These are phyloP conservation scores for Cymbidium sinense DNA, from an alignment of 106 monocot species.

Conservation along the genomic window DNA sequence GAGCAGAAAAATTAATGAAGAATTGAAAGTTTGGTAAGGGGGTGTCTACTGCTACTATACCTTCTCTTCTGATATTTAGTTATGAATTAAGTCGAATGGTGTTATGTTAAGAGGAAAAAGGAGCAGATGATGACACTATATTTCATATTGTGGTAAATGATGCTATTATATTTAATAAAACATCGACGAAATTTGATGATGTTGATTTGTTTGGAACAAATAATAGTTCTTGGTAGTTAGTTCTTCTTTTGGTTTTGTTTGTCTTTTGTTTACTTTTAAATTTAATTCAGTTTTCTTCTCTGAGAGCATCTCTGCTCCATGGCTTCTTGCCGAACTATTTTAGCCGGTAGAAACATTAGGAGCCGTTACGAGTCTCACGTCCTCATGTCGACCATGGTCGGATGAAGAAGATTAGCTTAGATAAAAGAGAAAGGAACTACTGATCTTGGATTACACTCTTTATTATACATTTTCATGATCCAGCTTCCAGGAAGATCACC, in stretches of 20 bases:
- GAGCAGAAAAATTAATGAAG: conserved; percentile 4
- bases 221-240: neutral
- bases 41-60: neutral
- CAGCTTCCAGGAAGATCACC: no score
- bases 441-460: no score
- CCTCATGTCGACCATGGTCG: no score
- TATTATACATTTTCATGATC: no score
- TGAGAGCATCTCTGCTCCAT: no score
- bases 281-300: neutral
- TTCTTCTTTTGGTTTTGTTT: neutral
- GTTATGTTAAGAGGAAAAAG: neutral
- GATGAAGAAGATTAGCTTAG: no score
- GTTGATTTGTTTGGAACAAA: neutral
- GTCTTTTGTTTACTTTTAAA: neutral
- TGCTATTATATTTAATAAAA: neutral
- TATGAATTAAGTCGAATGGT: neutral
- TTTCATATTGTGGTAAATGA: neutral
- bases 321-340: no score
- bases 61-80: no score
- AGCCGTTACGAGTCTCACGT: no score
- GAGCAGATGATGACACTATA: neutral
- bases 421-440: no score
- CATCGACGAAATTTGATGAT: neutral
- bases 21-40: neutral
- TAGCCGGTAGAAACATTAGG: no score